phyloP scores from a whole-genome alignment of 106 monocot species.

The Alisma plantagoaquatica region DNA sequence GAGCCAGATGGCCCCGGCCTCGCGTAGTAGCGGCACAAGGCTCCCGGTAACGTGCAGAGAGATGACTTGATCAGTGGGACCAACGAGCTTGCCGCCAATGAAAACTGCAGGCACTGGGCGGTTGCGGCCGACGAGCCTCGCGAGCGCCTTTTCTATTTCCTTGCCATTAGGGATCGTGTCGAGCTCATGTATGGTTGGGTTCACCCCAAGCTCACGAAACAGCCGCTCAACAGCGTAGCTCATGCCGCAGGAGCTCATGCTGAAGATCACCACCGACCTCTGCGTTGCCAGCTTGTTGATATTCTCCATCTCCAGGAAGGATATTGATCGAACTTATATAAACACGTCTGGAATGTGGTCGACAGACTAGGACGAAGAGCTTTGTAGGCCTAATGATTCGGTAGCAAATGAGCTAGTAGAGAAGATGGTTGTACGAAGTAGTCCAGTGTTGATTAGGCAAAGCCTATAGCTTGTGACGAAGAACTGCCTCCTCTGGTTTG shows the following conservation, averaged over 20 bases:
- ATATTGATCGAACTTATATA: no score
- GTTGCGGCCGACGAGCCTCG: slow-evolving; percentile 5
- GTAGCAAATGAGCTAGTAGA: no score
- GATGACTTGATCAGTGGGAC: slow-evolving; percentile 14
- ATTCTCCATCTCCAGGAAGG: slow-evolving; percentile 9
- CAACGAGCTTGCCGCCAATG: slow-evolving; percentile 15
- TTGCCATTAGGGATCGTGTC: slow-evolving; percentile 6
- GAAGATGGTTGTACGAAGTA: no score
- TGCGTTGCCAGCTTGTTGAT: slow-evolving; percentile 8
- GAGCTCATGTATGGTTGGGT: slow-evolving; percentile 13
- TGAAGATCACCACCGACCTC: slow-evolving; percentile 23
- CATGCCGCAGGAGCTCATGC: slow-evolving; percentile 18
- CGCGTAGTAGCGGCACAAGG: slow-evolving; percentile 11
- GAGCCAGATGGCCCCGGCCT: slow-evolving; percentile 33
- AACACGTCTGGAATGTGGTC: no score
- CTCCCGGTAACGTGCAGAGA: slow-evolving; percentile 15
- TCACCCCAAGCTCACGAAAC: slow-evolving; percentile 16
- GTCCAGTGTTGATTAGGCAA: no score
- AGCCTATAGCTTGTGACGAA: no score
- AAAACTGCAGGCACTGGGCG: slow-evolving; percentile 12
- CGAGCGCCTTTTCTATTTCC: slow-evolving; percentile 15
- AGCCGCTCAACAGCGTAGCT: slow-evolving; percentile 14
- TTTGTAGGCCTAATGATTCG: no score
- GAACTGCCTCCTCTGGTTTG: no score
- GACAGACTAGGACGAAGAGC: no score